Evolutionary conservation across 495 filamentous ascomycete species (phyloP), one percentile per base, ranked within the genome.

Genomic region (Cercophora sp.): DNA sequence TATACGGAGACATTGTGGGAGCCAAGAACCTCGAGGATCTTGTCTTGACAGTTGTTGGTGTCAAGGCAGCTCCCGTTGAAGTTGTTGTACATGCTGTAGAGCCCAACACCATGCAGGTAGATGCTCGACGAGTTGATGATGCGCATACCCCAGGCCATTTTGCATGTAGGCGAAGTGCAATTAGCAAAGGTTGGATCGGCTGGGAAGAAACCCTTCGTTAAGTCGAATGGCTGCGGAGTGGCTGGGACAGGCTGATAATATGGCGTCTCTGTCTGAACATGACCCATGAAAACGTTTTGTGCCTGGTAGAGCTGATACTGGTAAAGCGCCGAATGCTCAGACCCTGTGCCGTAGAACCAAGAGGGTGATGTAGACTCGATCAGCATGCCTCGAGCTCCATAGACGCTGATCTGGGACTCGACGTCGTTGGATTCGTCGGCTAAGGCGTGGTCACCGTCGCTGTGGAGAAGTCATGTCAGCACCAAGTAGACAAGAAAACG

Each of bases 261-360:
- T 13, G 90, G 86, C 0, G 91, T 90, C 68, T 96, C 91, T 4
- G 88, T 84, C 65, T 96, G 91, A 48, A 94, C 86, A 31, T 86
- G 67, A 9, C 80, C 83, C 73, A 89, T 84, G 68, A 86, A 39
- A 10, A 39, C 74, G 61, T 91, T 86, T 59, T 83, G 69, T 0
- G 89, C 87, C 51, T 81, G 82, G 40, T 78, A 67, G 51, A 96
- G 67, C 60, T 93, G 82, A 68, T 91, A 94, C 61, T 79, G 72
- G 79, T 95, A 96, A 4, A 95, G 69, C 57, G 86, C 79, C 60
- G 79, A 82, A 72, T 96, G 91, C 70, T 96, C 91, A 3, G 15
- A 27, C 5, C 43, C 44, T 0, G 56, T 39, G 16, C 50, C 51
- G 10, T 47, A 58, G 6, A 58, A 4, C 79, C 79, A 84, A 18